Conservation (phyloP, 2,329 filamentous ascomycete species). For the Aspergillus sclerotialis region DNA sequence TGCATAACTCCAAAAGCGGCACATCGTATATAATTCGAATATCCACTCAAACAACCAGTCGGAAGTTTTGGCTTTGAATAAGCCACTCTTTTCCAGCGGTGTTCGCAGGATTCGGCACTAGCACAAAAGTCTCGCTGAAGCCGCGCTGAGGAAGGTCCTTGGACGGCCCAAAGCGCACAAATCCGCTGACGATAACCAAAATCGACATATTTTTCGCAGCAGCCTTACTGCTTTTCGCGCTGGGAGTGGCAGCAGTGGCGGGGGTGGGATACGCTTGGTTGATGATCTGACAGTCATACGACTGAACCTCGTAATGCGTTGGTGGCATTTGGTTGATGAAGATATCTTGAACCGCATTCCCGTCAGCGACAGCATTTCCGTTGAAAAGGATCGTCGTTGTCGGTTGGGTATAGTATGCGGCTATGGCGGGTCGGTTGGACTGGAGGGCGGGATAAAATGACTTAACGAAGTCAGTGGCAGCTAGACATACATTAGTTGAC, state of each 20-base stretch:
- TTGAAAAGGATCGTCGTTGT: conserved; percentile 70
- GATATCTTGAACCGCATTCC: conserved; percentile 59
- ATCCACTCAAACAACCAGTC: conserved; percentile 41
- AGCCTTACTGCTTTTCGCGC: conserved; percentile 35
- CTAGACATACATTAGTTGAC: conserved; percentile 33
- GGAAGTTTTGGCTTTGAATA: conserved; percentile 66
- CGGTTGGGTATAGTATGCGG: conserved; percentile 61
- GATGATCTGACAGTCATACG: conserved; percentile 69
- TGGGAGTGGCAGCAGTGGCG: conserved; percentile 26
- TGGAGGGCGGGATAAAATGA: conserved; percentile 71
- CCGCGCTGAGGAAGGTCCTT: conserved; percentile 57
- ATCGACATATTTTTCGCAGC: conserved; percentile 58
- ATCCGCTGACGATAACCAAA: conserved; percentile 66
- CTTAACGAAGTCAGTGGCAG: conserved; percentile 64
- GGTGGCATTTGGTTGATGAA: conserved; percentile 59
- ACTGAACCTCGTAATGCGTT: conserved; percentile 66
- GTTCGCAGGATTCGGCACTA: conserved; percentile 61
- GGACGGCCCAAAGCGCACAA: conserved; percentile 59
- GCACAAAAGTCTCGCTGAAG: conserved; percentile 73
- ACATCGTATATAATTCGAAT: too few species aligned
- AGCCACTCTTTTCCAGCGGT: conserved; percentile 56
- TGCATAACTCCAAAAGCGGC: too few species aligned
- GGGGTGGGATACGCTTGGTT: conserved; percentile 62
- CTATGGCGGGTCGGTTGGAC: conserved; percentile 49
- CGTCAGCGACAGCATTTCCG: conserved; percentile 59